A percentile compares a stretch with the other conserved stretches of the same genome.
phyloP scores from a whole-genome alignment of 2,329 filamentous ascomycete species.

The Talaromyces sp. region DNA sequence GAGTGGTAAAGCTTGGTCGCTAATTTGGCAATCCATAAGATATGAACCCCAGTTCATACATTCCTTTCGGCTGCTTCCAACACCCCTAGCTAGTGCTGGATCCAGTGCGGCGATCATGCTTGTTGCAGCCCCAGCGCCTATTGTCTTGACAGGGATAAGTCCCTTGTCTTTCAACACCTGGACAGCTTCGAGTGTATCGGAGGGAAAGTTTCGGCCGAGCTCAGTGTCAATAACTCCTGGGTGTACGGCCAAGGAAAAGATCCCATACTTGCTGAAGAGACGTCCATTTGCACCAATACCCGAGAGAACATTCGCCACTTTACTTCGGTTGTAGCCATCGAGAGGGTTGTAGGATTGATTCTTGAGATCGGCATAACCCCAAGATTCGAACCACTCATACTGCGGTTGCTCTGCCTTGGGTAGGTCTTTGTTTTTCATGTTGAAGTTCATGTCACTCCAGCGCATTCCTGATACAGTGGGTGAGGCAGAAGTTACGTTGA shows the following conservation, averaged over 20 bases:
- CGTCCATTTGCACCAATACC: conserved; percentile 1
- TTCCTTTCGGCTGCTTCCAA: not conserved
- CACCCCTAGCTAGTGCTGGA: not conserved
- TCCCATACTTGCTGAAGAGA: conserved; percentile 2
- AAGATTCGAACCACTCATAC: not conserved
- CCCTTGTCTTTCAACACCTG: not conserved
- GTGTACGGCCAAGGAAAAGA: conserved; percentile 7
- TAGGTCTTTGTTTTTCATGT: conserved; percentile 3
- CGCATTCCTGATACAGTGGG: conserved; percentile 21
- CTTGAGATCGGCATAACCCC: not conserved
- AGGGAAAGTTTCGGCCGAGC: conserved; percentile 2
- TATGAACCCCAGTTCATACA: not conserved
- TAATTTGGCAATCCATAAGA: conserved; percentile 16
- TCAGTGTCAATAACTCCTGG: conserved; percentile 9
- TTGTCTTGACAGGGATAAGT: not conserved
- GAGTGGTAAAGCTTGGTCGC: conserved; percentile 10
- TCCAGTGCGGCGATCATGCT: conserved; percentile 36
- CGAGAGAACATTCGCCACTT: conserved; percentile 10
- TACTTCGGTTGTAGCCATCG: conserved; percentile 8
- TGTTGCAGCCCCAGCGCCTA: conserved; percentile 27
- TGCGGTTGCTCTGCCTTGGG: conserved; percentile 3
- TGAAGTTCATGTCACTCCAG: conserved; percentile 21
- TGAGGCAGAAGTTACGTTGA: conserved; percentile 6
- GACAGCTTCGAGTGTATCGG: not conserved
- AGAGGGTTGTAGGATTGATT: conserved; percentile 1